phyloP scores from a whole-genome alignment of 2,329 filamentous ascomycete species.

The Aspergillus aculeatinus region DNA sequence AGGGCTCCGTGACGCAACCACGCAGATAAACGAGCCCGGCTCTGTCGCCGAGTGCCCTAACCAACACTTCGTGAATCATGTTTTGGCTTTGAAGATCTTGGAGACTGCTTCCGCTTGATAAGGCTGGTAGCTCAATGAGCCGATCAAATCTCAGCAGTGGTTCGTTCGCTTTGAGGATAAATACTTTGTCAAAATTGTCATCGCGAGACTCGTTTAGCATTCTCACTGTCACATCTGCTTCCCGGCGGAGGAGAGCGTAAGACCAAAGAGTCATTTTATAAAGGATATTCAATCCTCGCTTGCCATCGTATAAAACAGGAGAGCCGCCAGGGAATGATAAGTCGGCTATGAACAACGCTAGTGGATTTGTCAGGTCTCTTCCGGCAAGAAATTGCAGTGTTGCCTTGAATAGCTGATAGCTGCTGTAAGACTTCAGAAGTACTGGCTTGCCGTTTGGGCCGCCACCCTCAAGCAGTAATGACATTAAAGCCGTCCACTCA shows the following conservation, averaged over 20 bases:
- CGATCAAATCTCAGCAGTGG: slow-evolving; percentile 57
- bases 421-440: slow-evolving; percentile 77
- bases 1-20: slow-evolving; percentile 40
- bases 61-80: slow-evolving; percentile 63
- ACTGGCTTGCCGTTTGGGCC: slow-evolving; percentile 68
- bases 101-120: slow-evolving; percentile 27
- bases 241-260: slow-evolving; percentile 68
- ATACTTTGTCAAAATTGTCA: slow-evolving; percentile 81
- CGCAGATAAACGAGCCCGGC: slow-evolving; percentile 66
- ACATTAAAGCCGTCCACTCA: slow-evolving; percentile 81
- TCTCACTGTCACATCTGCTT: slow-evolving; percentile 71
- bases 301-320: slow-evolving; percentile 78
- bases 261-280: slow-evolving; percentile 92
- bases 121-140: slow-evolving; percentile 40
- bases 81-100: slow-evolving; percentile 31
- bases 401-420: slow-evolving; percentile 93
- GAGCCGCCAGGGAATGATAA: slow-evolving; percentile 42
- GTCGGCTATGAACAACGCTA: slow-evolving; percentile 42
- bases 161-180: slow-evolving; percentile 64
- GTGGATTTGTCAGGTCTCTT: slow-evolving; percentile 70
- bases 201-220: slow-evolving; percentile 71
- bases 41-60: slow-evolving; percentile 72
- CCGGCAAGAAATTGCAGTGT: slow-evolving; percentile 81
- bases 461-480: slow-evolving; percentile 76
- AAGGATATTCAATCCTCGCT: slow-evolving; percentile 73